A percentile compares a stretch with the other conserved stretches of the same genome.
These are phyloP conservation scores for Isatis tinctoria DNA, from an alignment of 345 rosid genomes.

Conservation along the genomic window DNA sequence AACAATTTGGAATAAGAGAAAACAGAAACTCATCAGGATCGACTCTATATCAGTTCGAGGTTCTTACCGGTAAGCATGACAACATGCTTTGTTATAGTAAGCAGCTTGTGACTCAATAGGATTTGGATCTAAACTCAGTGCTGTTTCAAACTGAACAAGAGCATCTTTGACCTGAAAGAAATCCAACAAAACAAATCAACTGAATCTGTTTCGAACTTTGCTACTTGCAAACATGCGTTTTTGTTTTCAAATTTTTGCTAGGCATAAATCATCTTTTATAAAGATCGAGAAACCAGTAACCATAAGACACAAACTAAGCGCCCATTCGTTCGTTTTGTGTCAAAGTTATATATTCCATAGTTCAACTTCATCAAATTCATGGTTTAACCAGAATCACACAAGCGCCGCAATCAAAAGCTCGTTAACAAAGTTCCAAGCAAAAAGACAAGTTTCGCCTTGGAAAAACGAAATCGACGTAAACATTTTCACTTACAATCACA, in stretches of 20 bases:
- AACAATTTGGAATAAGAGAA: background rate
- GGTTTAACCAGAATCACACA: too few relatives aligned
- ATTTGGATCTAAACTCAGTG: constrained; percentile 69
- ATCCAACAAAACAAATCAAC: background rate
- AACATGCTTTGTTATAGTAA: constrained; percentile 89
- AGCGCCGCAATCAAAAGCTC: too few relatives aligned
- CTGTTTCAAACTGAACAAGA: constrained; percentile 70
- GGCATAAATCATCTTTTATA: too few relatives aligned
- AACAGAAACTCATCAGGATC: background rate
- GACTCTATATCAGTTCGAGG: background rate
- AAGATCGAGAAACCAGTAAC: too few relatives aligned
- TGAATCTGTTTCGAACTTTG: background rate
- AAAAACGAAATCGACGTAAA: background rate
- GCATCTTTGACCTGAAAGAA: constrained; percentile 82
- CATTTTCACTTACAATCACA: background rate
- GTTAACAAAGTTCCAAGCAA: too few relatives aligned
- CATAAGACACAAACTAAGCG: too few relatives aligned
- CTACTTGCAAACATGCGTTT: background rate
- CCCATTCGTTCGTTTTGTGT: too few relatives aligned
- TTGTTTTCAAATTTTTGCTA: background rate
- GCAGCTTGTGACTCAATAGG: constrained; percentile 89
- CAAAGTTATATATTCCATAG: too few relatives aligned
- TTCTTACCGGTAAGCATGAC: constrained; percentile 74
- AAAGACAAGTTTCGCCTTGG: too few relatives aligned
- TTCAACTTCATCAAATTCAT: too few relatives aligned